These are phyloP conservation scores for Peterozyma xylosa DNA, from an alignment of 805 yeast species.

Conservation along the genomic window DNA sequence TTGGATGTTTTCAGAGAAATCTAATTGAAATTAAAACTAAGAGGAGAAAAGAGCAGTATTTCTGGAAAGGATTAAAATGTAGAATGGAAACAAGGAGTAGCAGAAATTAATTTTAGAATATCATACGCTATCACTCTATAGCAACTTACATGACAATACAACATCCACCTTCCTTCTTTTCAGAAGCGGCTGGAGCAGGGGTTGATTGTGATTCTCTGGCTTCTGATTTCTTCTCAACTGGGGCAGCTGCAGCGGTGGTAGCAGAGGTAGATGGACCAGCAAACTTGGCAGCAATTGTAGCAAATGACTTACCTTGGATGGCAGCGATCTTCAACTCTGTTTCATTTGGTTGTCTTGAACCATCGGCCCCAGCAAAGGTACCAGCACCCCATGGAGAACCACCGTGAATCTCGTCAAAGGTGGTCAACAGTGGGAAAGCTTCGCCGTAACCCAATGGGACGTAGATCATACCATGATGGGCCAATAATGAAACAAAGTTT, in stretches of 20 bases:
- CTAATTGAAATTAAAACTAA: too few relatives aligned
- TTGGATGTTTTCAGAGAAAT: too few relatives aligned
- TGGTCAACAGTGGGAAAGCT: constrained; percentile 46
- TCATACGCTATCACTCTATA: too few relatives aligned
- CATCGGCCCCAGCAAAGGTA: constrained; percentile 66
- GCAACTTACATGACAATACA: too few relatives aligned
- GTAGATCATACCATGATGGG: constrained; percentile 72
- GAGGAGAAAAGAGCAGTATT: too few relatives aligned
- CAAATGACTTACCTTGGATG: constrained; percentile 64
- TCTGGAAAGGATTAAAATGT: too few relatives aligned
- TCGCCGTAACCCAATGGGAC: constrained; percentile 70
- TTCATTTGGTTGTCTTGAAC: constrained; percentile 58
- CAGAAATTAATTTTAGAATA: too few relatives aligned
- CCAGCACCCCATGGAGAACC: constrained; percentile 91
- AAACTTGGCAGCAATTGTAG: constrained; percentile 30
- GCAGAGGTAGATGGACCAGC: not conserved
- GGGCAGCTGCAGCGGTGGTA: not conserved
- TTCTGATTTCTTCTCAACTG: not conserved
- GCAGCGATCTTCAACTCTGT: constrained; percentile 59
- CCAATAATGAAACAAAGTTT: constrained; percentile 48
- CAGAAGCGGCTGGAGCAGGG: not conserved
- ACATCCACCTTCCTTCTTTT: not conserved
- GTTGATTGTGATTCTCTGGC: not conserved
- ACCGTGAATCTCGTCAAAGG: constrained; percentile 65
- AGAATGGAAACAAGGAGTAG: too few relatives aligned